phyloP scores from a whole-genome alignment of 805 yeast species.

The Wickerhamiella domercqiae region DNA sequence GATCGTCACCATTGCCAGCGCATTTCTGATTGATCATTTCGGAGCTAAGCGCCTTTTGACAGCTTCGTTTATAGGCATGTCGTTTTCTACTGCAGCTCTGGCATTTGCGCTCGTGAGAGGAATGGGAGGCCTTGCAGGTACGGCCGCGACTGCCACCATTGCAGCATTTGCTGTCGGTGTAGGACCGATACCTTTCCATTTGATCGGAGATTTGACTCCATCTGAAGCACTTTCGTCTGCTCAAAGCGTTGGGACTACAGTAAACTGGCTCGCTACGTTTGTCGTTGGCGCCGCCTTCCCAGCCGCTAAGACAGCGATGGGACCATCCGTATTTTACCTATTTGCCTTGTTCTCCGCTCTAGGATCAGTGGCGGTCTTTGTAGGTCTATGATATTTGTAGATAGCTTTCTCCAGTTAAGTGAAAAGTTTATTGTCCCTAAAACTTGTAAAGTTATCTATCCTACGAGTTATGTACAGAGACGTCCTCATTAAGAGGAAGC shows the following conservation, averaged over 20 bases:
- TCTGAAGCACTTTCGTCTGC: slow-evolving; percentile 66
- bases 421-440: background rate
- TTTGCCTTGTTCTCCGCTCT: slow-evolving; percentile 37
- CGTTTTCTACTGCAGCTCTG: slow-evolving; percentile 44
- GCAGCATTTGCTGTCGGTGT: slow-evolving; percentile 79
- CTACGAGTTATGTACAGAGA: too few species aligned
- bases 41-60: slow-evolving; percentile 65
- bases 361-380: slow-evolving; percentile 24
- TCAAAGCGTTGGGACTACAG: slow-evolving; percentile 81
- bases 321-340: slow-evolving; percentile 63
- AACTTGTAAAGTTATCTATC: too few species aligned
- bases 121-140: slow-evolving; percentile 36
- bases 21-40: slow-evolving; percentile 53
- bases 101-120: slow-evolving; percentile 46
- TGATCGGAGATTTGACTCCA: slow-evolving; percentile 81
- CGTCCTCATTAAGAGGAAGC: too few species aligned
- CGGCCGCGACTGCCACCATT: slow-evolving; percentile 58
- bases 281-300: slow-evolving; percentile 66
- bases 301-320: slow-evolving; percentile 42
- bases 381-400: background rate
- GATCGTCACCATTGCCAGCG: slow-evolving; percentile 55
- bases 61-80: slow-evolving; percentile 56
- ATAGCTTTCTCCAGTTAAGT: background rate
- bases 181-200: slow-evolving; percentile 89
- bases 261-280: slow-evolving; percentile 87